Percentiles rank a stretch among this genome's conserved stretches.
These are phyloP conservation scores for Myxozyma vanderwaltii DNA, from an alignment of 805 yeast species.

Conservation along the genomic window DNA sequence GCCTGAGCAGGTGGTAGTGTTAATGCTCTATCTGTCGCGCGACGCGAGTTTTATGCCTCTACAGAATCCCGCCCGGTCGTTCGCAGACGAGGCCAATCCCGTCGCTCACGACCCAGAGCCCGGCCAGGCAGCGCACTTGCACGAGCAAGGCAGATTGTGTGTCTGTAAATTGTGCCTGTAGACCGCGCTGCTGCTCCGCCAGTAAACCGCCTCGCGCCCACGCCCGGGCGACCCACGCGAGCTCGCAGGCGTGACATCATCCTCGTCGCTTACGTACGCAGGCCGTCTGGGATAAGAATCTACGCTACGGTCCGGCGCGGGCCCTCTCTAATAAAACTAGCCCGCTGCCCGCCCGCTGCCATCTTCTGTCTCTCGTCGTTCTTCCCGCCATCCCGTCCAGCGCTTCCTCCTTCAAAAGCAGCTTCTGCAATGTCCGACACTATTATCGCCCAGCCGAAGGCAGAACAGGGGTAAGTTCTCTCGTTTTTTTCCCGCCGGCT, in stretches of 20 bases:
- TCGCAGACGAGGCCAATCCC: neutral
- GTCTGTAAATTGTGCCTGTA: too few species aligned
- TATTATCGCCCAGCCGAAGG: conserved; percentile 17
- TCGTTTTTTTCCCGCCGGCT: neutral
- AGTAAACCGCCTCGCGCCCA: too few species aligned
- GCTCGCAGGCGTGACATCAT: conserved; percentile 2
- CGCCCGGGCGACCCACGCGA: too few species aligned
- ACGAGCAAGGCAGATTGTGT: too few species aligned
- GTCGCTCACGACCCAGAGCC: neutral
- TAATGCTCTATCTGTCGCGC: neutral
- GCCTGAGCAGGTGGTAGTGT: neutral
- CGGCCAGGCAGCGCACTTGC: too few species aligned
- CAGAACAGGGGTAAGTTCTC: conserved; percentile 22
- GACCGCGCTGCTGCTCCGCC: too few species aligned
- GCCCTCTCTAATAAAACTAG: conserved; percentile 13
- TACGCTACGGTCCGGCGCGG: conserved; percentile 6
- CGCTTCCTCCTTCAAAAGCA: neutral
- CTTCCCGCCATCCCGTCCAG: conserved; percentile 3
- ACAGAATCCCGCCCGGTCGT: too few species aligned
- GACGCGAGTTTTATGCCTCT: too few species aligned
- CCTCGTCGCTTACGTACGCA: conserved; percentile 12
- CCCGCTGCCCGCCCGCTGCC: conserved; percentile 15
- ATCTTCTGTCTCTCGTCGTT: neutral
- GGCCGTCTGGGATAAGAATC: conserved; percentile 7
- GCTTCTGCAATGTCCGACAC: conserved; percentile 29